These are phyloP conservation scores for Boeremia lycopersici DNA, from an alignment of 2,329 filamentous ascomycete genomes.

Conservation along the genomic window DNA sequence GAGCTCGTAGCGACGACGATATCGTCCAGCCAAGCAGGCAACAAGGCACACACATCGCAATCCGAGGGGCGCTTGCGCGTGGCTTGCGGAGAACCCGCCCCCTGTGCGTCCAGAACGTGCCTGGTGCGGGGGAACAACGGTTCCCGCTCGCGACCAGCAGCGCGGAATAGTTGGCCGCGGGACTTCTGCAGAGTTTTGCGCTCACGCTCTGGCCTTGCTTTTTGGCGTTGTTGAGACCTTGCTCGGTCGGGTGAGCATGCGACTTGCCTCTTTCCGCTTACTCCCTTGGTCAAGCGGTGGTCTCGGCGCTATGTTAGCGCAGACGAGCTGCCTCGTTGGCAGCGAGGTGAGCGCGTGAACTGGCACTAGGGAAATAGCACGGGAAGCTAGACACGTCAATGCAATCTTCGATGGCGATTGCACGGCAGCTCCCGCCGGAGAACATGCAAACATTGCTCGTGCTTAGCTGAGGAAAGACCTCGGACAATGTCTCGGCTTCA, in stretches of 20 bases:
- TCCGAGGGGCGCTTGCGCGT: constrained; percentile 13
- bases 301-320: background rate
- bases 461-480: background rate
- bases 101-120: constrained; percentile 15
- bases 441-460: background rate
- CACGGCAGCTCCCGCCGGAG: constrained; percentile 8
- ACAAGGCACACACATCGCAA: constrained; percentile 7
- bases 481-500: constrained; percentile 1
- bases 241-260: background rate
- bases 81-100: constrained; percentile 20
- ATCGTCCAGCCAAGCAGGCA: constrained; percentile 2
- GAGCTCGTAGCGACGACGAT: no score
- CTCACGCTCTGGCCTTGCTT: background rate
- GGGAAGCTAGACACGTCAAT: constrained; percentile 30
- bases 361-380: constrained; percentile 6
- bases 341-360: background rate
- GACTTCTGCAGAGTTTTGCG: background rate
- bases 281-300: background rate
- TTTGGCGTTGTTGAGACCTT: background rate
- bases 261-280: background rate
- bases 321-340: constrained; percentile 2
- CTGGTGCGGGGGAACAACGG: constrained; percentile 14
- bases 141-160: constrained; percentile 9
- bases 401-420: constrained; percentile 3
- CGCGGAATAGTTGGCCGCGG: constrained; percentile 3